Conservation (phyloP, 2,329 filamentous ascomycete species). For the Botrytis byssoidea region DNA sequence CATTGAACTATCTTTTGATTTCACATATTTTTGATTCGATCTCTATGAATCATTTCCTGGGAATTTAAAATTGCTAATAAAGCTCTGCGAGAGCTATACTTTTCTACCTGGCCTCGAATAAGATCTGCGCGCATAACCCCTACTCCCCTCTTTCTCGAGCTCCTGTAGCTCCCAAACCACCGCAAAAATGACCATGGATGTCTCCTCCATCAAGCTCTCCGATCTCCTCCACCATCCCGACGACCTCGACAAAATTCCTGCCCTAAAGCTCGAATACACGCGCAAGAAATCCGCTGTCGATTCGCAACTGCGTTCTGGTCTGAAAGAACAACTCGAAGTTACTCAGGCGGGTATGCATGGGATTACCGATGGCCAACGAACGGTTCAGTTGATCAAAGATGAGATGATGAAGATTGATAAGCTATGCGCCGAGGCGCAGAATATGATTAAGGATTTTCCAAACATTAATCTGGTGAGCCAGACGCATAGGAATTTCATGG, state of each 20-base stretch:
- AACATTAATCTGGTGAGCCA: conserved; percentile 90
- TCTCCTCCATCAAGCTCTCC: conserved; percentile 62
- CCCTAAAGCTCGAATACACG: conserved; percentile 85
- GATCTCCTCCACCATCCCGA: conserved; percentile 94
- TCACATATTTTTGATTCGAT: neutral
- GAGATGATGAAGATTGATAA: conserved; percentile 99
- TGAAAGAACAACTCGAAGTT: conserved; percentile 89
- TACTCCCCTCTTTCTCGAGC: neutral
- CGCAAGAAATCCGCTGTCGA: conserved; percentile 93
- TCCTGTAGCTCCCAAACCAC: neutral
- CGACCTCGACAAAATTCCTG: conserved; percentile 92
- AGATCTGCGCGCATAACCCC: neutral
- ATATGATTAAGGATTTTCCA: conserved; percentile 95
- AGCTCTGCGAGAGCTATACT: conserved; percentile 6
- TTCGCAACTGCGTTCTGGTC: conserved; percentile 80
- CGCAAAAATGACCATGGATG: conserved; percentile 38
- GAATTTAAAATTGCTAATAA: neutral
- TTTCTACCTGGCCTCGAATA: neutral
- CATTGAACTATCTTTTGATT: neutral
- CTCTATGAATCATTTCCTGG: neutral
- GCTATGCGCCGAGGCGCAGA: conserved; percentile 93
- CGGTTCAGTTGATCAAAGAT: conserved; percentile 89
- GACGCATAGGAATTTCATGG: conserved; percentile 93
- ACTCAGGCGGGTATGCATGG: conserved; percentile 91
- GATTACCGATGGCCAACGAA: conserved; percentile 85